Percentiles rank a stretch among this genome's conserved stretches.
phyloP scores from a whole-genome alignment of 257 asterid species.

The Pogostemon cablin region DNA sequence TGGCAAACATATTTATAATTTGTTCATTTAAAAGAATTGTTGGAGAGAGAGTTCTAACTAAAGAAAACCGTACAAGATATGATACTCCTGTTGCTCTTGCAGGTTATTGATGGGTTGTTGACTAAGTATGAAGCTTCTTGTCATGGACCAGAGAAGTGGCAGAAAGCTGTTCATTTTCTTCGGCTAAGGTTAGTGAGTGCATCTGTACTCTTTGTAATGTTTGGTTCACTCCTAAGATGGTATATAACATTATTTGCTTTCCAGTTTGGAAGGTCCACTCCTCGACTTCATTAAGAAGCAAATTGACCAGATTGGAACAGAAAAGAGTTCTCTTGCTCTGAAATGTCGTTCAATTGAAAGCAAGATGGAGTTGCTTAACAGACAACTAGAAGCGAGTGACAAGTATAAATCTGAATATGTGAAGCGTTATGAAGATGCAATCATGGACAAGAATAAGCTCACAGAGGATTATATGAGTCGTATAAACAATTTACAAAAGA shows the following conservation, averaged over 20 bases:
- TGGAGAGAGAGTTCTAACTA: background rate
- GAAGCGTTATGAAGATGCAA: constrained; percentile 91
- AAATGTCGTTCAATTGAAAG: constrained; percentile 84
- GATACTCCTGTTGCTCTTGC: constrained; percentile 24
- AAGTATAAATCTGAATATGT: constrained; percentile 82
- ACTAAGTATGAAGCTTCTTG: constrained; percentile 77
- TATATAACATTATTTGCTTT: constrained; percentile 33
- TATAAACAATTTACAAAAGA: constrained; percentile 75
- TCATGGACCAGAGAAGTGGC: constrained; percentile 99
- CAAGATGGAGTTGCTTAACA: constrained; percentile 71
- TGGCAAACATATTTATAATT: background rate
- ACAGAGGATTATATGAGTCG: constrained; percentile 79
- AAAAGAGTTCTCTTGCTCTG: constrained; percentile 77
- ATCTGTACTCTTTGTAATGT: constrained; percentile 17
- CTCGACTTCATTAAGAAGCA: constrained; percentile 81
- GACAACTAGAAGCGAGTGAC: constrained; percentile 91
- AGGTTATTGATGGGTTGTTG: constrained; percentile 85
- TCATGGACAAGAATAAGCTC: constrained; percentile 77
- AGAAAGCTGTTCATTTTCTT: constrained; percentile 65
- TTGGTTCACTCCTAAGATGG: constrained; percentile 20
- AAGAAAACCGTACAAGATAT: background rate
- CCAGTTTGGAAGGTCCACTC: constrained; percentile 94
- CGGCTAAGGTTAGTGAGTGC: constrained; percentile 72
- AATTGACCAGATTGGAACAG: constrained; percentile 78
- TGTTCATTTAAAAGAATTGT: background rate